These are phyloP conservation scores for Stylonectria norvegica DNA, from an alignment of 2,329 filamentous ascomycete species.

Conservation along the genomic window DNA sequence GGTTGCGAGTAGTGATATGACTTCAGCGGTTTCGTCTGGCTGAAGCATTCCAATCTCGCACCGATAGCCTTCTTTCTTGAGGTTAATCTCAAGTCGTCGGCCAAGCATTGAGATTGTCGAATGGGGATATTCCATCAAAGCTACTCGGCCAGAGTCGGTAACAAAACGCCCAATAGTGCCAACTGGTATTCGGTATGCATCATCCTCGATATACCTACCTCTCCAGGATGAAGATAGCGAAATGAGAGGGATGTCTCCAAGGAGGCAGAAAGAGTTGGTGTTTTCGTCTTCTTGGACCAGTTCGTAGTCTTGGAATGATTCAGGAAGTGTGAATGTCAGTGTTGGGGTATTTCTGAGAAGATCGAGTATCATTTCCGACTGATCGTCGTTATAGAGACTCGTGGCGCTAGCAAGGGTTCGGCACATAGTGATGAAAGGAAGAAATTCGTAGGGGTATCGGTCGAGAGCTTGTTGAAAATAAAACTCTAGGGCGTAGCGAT, in stretches of 20 bases:
- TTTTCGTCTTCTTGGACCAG: slow-evolving; percentile 84
- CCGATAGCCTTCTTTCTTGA: slow-evolving; percentile 53
- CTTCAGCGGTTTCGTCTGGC: slow-evolving; percentile 65
- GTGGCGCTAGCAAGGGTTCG: slow-evolving; percentile 53
- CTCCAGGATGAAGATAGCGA: slow-evolving; percentile 43
- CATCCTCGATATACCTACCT: slow-evolving; percentile 42
- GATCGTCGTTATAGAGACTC: slow-evolving; percentile 30
- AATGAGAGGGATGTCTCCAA: slow-evolving; percentile 62
- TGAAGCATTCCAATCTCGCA: slow-evolving; percentile 52
- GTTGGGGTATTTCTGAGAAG: slow-evolving; percentile 66
- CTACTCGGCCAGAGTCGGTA: slow-evolving; percentile 71
- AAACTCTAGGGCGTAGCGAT: slow-evolving; percentile 49
- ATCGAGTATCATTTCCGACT: slow-evolving; percentile 53
- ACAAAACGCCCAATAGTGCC: slow-evolving; percentile 71
- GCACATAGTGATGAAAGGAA: slow-evolving; percentile 72
- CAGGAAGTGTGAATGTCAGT: slow-evolving; percentile 74
- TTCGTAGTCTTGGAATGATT: slow-evolving; percentile 69
- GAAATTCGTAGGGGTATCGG: slow-evolving; percentile 82
- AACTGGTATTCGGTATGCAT: slow-evolving; percentile 59
- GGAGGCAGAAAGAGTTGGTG: slow-evolving; percentile 69
- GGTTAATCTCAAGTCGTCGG: slow-evolving; percentile 66
- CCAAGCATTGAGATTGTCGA: slow-evolving; percentile 78
- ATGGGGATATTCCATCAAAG: slow-evolving; percentile 74
- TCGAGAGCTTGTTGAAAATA: slow-evolving; percentile 66
- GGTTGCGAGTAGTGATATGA: slow-evolving; percentile 69